Evolutionary conservation across 495 filamentous ascomycete species (phyloP).

Genomic region (Penicillium mononematosum): DNA sequence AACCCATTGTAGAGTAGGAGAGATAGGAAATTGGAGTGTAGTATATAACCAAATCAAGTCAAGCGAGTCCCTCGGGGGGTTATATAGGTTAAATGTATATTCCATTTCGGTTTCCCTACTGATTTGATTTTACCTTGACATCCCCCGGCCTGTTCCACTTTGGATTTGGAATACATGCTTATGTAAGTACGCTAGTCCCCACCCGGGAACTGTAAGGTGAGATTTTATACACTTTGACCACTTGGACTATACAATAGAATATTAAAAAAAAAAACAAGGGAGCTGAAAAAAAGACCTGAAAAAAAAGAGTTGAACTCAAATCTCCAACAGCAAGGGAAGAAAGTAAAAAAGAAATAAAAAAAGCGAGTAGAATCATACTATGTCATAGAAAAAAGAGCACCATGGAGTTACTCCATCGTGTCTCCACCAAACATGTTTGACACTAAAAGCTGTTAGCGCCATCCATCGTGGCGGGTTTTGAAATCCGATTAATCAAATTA

Average conservation of each 20-base stretch:
- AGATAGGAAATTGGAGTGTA: background rate
- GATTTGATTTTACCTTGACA: conserved; percentile 18
- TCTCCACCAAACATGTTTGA: conserved; percentile 21
- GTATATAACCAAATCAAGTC: background rate
- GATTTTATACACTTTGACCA: background rate
- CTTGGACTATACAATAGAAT: background rate
- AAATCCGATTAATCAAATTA: conserved; percentile 3
- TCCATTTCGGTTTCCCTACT: background rate
- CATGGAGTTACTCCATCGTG: background rate
- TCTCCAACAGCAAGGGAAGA: background rate
- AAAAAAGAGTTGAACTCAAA: background rate
- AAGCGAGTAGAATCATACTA: background rate
- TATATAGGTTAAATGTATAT: conserved; percentile 7
- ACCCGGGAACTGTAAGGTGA: background rate
- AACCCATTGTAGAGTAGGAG: conserved; percentile 29
- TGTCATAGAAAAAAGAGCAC: background rate
- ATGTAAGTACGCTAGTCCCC: conserved; percentile 10
- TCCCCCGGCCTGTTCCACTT: background rate
- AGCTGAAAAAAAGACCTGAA: background rate
- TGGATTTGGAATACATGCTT: conserved; percentile 18
- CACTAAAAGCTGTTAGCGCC: conserved; percentile 19
- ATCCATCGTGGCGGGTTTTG: conserved; percentile 1
- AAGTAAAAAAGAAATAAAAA: background rate
- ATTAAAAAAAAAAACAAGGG: background rate
- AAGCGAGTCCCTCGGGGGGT: background rate